Evolutionary conservation across 495 filamentous ascomycete genomes (phyloP).

Genomic region (Xylaria sp.): DNA sequence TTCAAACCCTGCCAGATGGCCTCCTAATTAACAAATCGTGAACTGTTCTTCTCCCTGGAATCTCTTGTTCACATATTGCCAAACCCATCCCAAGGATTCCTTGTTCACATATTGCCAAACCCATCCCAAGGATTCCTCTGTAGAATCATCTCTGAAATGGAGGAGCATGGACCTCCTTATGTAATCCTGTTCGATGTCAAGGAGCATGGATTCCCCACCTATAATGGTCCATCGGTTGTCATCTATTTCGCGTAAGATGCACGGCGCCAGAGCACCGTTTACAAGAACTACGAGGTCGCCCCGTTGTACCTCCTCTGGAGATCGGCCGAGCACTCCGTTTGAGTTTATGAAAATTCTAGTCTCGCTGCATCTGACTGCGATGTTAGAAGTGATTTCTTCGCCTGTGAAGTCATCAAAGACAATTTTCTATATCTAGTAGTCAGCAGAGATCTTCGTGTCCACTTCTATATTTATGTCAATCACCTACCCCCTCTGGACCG

Average conservation of each 20-base stretch:
- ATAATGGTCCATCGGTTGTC: neutral
- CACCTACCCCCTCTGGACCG: too few species aligned
- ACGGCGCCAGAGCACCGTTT: neutral
- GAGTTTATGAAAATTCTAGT: neutral
- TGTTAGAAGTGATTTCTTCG: too few species aligned
- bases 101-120: neutral
- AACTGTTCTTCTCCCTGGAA: neutral
- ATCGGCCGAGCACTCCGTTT: neutral
- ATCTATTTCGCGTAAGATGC: neutral
- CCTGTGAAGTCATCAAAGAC: too few species aligned
- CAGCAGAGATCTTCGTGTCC: neutral
- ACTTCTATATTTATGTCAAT: neutral
- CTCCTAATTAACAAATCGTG: neutral
- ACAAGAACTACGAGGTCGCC: slow-evolving; percentile 5
- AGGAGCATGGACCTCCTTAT: too few species aligned
- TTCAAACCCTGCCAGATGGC: neutral
- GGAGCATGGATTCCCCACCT: neutral
- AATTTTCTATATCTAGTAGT: neutral
- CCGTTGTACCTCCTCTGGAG: rapidly evolving
- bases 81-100: neutral
- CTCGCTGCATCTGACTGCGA: neutral
- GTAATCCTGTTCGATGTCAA: neutral
- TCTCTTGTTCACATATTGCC: neutral
- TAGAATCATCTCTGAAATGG: too few species aligned
- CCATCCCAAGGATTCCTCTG: neutral